phyloP scores from a whole-genome alignment of 192 early-diverging fungal genomes.

The Podila epigama region DNA sequence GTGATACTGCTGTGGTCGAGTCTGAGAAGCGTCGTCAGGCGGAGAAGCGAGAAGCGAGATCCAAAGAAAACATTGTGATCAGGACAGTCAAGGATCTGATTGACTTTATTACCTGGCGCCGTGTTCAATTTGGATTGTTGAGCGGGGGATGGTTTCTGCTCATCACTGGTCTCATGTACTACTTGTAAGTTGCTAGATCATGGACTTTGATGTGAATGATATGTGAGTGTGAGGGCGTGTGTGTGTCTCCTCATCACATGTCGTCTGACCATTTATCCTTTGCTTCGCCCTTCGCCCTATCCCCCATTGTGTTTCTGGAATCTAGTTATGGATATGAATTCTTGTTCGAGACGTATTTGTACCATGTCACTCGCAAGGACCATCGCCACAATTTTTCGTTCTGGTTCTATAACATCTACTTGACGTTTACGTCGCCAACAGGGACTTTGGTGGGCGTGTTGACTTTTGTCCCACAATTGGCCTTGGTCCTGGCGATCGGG shows the following conservation, averaged over 20 bases:
- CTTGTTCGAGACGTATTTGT: slow-evolving; percentile 90
- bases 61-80: slow-evolving; percentile 12
- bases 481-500: slow-evolving; percentile 70
- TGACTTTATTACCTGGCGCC: slow-evolving; percentile 59
- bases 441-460: slow-evolving; percentile 66
- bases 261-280: not conserved
- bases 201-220: not conserved
- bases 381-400: slow-evolving; percentile 99
- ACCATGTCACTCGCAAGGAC: slow-evolving; percentile 95
- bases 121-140: slow-evolving; percentile 66
- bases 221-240: too few species aligned
- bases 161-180: slow-evolving; percentile 75
- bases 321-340: slow-evolving; percentile 84
- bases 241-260: not conserved
- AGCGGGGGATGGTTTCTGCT: slow-evolving; percentile 70
- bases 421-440: slow-evolving; percentile 64
- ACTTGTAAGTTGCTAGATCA: slow-evolving; percentile 52
- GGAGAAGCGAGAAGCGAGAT: slow-evolving; percentile 6
- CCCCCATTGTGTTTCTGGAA: slow-evolving; percentile 3
- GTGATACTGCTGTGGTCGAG: not conserved
- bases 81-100: slow-evolving; percentile 15
- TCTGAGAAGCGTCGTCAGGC: slow-evolving; percentile 18
- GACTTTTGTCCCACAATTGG: slow-evolving; percentile 87
- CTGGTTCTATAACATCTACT: slow-evolving; percentile 96
- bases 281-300: not conserved